Percentiles rank a stretch among this genome's conserved stretches.
Conservation (phyloP, 2,329 filamentous ascomycete genomes). For the Apiospora phragmitis region DNA sequence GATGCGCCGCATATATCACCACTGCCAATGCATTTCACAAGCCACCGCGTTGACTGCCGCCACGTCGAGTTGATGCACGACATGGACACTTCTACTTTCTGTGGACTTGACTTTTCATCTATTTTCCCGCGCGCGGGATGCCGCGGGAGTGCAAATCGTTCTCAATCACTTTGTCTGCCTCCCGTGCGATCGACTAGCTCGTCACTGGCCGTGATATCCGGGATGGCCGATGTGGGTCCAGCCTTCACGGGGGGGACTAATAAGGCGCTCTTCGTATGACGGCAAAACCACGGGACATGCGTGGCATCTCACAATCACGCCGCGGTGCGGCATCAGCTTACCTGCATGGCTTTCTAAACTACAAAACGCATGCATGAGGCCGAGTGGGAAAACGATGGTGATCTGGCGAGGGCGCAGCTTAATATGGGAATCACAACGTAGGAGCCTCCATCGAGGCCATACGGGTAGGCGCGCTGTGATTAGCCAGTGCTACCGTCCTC, state of each 20-base stretch:
- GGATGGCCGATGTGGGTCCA: neutral
- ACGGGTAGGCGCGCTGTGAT: no score
- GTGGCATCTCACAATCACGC: neutral
- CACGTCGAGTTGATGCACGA: neutral
- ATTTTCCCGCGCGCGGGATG: neutral
- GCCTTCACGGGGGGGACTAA: neutral
- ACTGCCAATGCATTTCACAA: neutral
- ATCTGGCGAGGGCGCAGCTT: neutral
- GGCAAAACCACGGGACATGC: neutral
- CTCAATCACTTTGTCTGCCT: neutral
- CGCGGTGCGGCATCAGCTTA: neutral
- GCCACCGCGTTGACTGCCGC: neutral
- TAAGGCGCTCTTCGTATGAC: neutral
- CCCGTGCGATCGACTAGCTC: neutral
- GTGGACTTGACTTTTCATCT: neutral
- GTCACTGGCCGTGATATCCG: neutral
- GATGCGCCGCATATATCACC: neutral
- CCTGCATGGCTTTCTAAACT: neutral
- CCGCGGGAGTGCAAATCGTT: neutral
- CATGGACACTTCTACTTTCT: neutral
- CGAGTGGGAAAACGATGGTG: neutral
- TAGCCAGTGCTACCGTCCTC: no score
- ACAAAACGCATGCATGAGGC: neutral
- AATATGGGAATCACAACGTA: neutral
- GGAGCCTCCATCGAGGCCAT: no score